Base-by-base conservation (phyloP, 2,329 filamentous ascomycete species). In the Tolypocladium tropicale region DNA sequence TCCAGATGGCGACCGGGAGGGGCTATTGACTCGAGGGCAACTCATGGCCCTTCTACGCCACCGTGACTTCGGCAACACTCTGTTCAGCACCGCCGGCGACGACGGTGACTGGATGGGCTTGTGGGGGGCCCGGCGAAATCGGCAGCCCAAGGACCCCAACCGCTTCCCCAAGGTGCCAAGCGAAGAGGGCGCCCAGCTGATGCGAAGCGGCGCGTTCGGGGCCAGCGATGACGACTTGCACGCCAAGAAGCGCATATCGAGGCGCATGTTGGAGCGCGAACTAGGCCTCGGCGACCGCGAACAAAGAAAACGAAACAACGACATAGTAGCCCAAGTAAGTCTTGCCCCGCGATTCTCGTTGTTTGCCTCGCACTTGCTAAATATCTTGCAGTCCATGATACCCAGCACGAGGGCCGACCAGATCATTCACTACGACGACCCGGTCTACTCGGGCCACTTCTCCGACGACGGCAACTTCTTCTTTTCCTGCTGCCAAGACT, bases 401-500 rank as follows among this genome's bases (percentile, higher is more conserved):
- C 93, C 94, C 0, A 80, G 81, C 3, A 87, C 85, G 0, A 81
- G 81, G 28, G 86, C 90, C 0, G 93, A 97, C 67, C 88, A 89
- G 65, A 89, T 96, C 59, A 86, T 97, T 59, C 89, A 95, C 65
- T 95, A 92, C 67, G 83, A 92, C 55, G 81, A 86, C 6, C 85
- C 90, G 43, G 92, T 94, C 54, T 97, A 97, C 67, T 96, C 90
- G 3, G 94, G 94, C 1, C 93, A 97, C 68, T 99, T 97, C 69
- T 96, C 90, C 0, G 89, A 95, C 61, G 94, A 99, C 64, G 94
- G 94, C 30, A 95, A 96, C 70, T 97, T 97, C 75, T 97, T 96
- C 75, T 97, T 93, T 68, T 86, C 88, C 6, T 94, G 89, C 65
- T 88, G 88, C 11, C 90, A 96, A 70, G 92, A 97, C 71, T 96